phyloP scores from a whole-genome alignment of 2,329 filamentous ascomycete species.

The Cladosporium sp. region DNA sequence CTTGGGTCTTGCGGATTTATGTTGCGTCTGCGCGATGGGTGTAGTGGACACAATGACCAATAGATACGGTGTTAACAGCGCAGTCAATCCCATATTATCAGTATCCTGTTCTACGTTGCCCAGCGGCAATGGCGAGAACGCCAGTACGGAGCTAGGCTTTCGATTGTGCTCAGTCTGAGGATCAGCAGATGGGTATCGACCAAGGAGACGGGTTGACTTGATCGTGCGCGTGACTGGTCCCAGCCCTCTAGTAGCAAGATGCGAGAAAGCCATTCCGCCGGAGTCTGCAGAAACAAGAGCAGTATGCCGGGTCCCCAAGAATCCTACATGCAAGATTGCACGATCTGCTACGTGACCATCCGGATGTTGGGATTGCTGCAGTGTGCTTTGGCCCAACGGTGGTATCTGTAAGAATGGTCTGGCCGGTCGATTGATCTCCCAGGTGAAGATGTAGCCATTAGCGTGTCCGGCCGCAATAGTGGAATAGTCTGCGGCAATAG shows the following conservation, averaged over 20 bases:
- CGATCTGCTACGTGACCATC: constrained; percentile 81
- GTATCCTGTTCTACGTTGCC: constrained; percentile 91
- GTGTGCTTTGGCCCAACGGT: constrained; percentile 60
- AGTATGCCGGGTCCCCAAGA: constrained; percentile 87
- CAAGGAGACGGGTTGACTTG: constrained; percentile 84
- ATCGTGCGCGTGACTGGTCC: constrained; percentile 80
- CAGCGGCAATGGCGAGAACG: constrained; percentile 82
- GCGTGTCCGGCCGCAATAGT: constrained; percentile 88
- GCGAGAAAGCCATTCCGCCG: constrained; percentile 95
- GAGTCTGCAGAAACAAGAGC: constrained; percentile 94
- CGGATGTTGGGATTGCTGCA: constrained; percentile 59
- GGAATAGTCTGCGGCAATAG: constrained; percentile 88
- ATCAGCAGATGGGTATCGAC: constrained; percentile 75
- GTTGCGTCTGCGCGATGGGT: constrained; percentile 90
- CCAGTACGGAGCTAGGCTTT: constrained; percentile 92
- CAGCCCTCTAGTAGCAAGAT: constrained; percentile 86
- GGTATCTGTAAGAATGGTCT: constrained; percentile 85
- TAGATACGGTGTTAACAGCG: constrained; percentile 91
- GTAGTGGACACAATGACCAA: constrained; percentile 97
- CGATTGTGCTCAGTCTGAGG: constrained; percentile 60
- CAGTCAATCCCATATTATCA: constrained; percentile 83
- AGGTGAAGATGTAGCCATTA: constrained; percentile 90
- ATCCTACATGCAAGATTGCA: constrained; percentile 85
- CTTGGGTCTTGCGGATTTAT: constrained; percentile 87
- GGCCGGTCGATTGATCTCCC: constrained; percentile 81